Percentiles rank a stretch among this genome's conserved stretches.
Evolutionary conservation across 208 protist genomes (phyloP).

Genomic region (Lotmaria passim): DNA sequence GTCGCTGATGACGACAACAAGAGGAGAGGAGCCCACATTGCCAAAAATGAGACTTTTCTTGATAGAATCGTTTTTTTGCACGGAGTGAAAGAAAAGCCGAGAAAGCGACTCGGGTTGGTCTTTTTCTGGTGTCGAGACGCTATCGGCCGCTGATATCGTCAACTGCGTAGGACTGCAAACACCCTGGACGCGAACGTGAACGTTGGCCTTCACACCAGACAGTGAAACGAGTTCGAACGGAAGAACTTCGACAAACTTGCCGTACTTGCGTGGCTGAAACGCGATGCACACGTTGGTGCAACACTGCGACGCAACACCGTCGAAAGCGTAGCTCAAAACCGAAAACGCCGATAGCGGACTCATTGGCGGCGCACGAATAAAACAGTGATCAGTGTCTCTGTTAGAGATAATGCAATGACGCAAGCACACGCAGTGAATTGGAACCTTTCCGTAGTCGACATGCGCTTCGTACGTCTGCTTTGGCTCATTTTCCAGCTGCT

Average conservation of each 20-base stretch:
- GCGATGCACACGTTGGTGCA: slow-evolving; percentile 48
- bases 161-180: slow-evolving; percentile 65
- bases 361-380: slow-evolving; percentile 53
- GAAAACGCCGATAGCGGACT: slow-evolving; percentile 68
- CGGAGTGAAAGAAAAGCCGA: slow-evolving; percentile 45
- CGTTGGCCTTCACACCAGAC: not conserved
- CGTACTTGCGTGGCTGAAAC: slow-evolving; percentile 71
- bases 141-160: slow-evolving; percentile 38
- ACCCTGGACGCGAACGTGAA: slow-evolving; percentile 39
- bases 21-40: slow-evolving; percentile 64
- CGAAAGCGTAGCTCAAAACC: slow-evolving; percentile 43
- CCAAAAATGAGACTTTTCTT: slow-evolving; percentile 34
- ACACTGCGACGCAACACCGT: slow-evolving; percentile 30
- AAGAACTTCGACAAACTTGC: slow-evolving; percentile 51
- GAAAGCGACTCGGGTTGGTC: slow-evolving; percentile 30
- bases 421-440: slow-evolving; percentile 50
- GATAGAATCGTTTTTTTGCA: slow-evolving; percentile 28
- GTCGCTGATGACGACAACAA: slow-evolving; percentile 55
- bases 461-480: slow-evolving; percentile 12
- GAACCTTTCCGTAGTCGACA: slow-evolving; percentile 71
- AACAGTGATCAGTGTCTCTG: slow-evolving; percentile 28
- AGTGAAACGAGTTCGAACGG: slow-evolving; percentile 32
- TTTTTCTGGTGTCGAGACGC: slow-evolving; percentile 8
- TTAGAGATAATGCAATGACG: slow-evolving; percentile 53
- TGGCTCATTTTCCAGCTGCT: not conserved